Evolutionary conservation across 2,329 filamentous ascomycete species (phyloP), one percentile per base, ranked within the genome.

Genomic region (Beauveria varroae): DNA sequence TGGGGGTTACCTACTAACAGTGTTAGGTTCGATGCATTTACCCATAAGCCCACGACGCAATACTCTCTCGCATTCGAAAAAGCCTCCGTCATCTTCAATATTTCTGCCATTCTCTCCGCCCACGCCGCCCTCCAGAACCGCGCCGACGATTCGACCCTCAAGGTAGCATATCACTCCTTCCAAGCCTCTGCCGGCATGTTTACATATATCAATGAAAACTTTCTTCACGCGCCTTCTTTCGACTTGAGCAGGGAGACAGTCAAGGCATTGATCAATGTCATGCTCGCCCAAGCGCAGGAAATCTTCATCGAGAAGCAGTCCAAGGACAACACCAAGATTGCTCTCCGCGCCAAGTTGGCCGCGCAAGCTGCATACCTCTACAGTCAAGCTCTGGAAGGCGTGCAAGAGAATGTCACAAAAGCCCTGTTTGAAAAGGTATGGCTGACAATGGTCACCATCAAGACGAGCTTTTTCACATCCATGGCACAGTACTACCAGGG

Each of bases 201-300:
- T 75, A 98, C 93, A 58, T 99, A 99, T 71, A 99, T 99, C 78
- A 99, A 99, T 75, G 95, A 99, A 77, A 99, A 99, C 77, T 99
- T 99, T 73, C 80, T 99, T 41, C 95, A 99, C 70, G 95, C 95
- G 1, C 95, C 96, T 0, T 97, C 93, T 9, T 93, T 91, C n/a
- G 95, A 99, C 71, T 77, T 99, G 53, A 98, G 93, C 73, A 81
- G 95, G 63, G 93, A 99, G 56, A 99, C 95, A 0, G 91, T 99
- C 69, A 97, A 97, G 77, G 92, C 91, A 0, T 76, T 99, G 66
- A 98, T 99, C 71, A 85, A 88, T 57, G 86, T 99, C 63, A 98
- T 91, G 82, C 84, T 99, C 60, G 96, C 93, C 1, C 95, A 99
- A 74, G 93, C 90, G 4, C 96, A 99, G 73, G 95, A 99, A 73